Evolutionary conservation across 148 eudicot genomes (phyloP).

Genomic region (Silene conica): DNA sequence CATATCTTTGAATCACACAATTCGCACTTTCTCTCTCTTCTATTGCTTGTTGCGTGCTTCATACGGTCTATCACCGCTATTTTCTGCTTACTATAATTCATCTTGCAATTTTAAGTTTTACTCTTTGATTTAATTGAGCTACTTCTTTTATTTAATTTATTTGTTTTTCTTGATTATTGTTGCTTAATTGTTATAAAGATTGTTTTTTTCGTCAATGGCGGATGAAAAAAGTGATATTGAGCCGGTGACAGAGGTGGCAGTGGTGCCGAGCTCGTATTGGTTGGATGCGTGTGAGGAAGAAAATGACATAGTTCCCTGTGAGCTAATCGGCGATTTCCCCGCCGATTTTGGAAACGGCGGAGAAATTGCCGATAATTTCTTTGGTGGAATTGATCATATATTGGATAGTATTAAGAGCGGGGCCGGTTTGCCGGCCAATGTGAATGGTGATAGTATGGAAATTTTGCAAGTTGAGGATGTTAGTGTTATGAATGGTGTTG

Average conservation of each 20-base stretch:
- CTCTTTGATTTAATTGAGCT: background rate
- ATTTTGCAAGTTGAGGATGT: conserved; percentile 24
- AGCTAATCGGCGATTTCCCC: conserved; percentile 36
- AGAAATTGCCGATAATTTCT: conserved; percentile 39
- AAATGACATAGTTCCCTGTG: conserved; percentile 40
- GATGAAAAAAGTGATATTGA: background rate
- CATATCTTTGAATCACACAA: conserved; percentile 74
- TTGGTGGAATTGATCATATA: conserved; percentile 68
- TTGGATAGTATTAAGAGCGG: conserved; percentile 59
- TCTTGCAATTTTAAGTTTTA: background rate
- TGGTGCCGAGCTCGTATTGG: conserved; percentile 61
- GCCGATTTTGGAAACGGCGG: conserved; percentile 13
- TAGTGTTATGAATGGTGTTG: background rate
- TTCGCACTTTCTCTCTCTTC: conserved; percentile 27
- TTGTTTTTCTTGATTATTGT: background rate
- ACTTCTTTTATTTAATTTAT: background rate
- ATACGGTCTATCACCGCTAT: conserved; percentile 81
- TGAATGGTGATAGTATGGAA: conserved; percentile 15
- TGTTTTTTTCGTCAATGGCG: conserved; percentile 1
- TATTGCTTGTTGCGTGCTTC: conserved; percentile 63
- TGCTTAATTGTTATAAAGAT: conserved; percentile 5
- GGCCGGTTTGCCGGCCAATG: conserved; percentile 31
- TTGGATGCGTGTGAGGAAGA: conserved; percentile 94
- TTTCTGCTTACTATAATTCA: conserved; percentile 26
- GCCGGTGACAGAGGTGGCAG: conserved; percentile 23